Evolutionary conservation across 345 rosid species (phyloP).

Genomic region (Brassica carinata): DNA sequence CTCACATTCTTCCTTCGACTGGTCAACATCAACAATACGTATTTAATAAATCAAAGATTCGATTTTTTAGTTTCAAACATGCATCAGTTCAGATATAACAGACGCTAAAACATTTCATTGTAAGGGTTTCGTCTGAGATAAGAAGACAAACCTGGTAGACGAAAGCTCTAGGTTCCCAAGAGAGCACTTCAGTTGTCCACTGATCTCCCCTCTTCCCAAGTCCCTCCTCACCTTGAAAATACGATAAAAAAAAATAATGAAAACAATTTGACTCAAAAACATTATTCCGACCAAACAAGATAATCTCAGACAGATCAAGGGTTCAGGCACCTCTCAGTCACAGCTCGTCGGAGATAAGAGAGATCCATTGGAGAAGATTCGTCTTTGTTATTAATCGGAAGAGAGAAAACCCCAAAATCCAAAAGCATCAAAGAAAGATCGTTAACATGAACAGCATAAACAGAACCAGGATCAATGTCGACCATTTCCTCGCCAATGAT

Average conservation of each 20-base stretch:
- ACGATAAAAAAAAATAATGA: no score
- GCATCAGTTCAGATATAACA: background rate
- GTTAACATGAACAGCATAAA: slow-evolving; percentile 66
- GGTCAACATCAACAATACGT: slow-evolving; percentile 20
- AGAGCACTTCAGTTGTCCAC: slow-evolving; percentile 88
- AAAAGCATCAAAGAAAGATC: slow-evolving; percentile 67
- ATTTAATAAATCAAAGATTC: background rate
- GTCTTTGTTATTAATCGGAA: slow-evolving; percentile 50
- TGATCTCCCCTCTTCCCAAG: slow-evolving; percentile 67
- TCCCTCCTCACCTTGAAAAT: slow-evolving; percentile 17
- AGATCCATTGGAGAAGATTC: slow-evolving; percentile 54
- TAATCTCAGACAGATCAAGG: no score
- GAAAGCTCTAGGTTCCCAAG: slow-evolving; percentile 93
- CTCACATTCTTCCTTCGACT: slow-evolving; percentile 88
- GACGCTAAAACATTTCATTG: background rate
- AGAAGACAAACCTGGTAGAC: slow-evolving; percentile 72
- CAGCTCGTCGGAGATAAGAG: slow-evolving; percentile 53
- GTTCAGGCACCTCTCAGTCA: slow-evolving; percentile 27
- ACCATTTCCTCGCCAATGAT: slow-evolving; percentile 59
- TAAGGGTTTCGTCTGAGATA: no score
- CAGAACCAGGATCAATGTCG: slow-evolving; percentile 54
- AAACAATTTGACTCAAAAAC: no score
- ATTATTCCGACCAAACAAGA: no score
- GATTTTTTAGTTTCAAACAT: background rate
- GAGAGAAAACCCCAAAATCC: slow-evolving; percentile 70